These are phyloP conservation scores for Pyricularia pennisetigena DNA, from an alignment of 2,329 filamentous ascomycete genomes.

Conservation along the genomic window DNA sequence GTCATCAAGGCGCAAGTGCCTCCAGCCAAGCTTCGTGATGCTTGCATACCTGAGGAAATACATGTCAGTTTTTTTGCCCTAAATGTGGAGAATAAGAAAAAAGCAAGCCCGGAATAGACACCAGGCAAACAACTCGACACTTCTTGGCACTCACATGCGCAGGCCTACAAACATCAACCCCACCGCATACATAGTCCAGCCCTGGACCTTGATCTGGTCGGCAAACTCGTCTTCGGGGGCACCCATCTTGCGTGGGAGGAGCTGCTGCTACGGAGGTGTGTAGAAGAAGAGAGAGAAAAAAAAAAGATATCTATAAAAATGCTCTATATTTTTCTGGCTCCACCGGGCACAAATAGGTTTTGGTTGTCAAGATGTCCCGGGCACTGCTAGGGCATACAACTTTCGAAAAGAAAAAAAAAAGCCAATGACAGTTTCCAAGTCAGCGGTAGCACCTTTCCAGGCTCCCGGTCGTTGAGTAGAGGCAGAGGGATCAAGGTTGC, in stretches of 20 bases:
- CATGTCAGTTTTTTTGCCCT: not conserved
- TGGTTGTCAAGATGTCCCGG: too few species aligned
- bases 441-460: too few species aligned
- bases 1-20: constrained; percentile 8
- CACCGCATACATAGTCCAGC: constrained; percentile 8
- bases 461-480: too few species aligned
- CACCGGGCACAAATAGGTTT: too few species aligned
- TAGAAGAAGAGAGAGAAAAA: too few species aligned
- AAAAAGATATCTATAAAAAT: too few species aligned
- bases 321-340: too few species aligned
- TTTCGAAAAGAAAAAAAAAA: too few species aligned
- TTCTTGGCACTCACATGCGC: constrained; percentile 3
- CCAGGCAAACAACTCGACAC: not conserved
- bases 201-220: constrained; percentile 6
- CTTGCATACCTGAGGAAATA: not conserved
- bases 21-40: constrained; percentile 2
- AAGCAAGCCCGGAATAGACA: not conserved
- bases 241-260: not conserved
- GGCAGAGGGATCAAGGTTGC: too few species aligned
- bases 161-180: constrained; percentile 6
- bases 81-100: not conserved
- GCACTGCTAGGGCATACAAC: too few species aligned
- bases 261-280: not conserved
- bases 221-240: constrained; percentile 5
- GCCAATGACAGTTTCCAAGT: too few species aligned